Conservation (phyloP, 345 rosid genomes). For the Aegle marmelos region DNA sequence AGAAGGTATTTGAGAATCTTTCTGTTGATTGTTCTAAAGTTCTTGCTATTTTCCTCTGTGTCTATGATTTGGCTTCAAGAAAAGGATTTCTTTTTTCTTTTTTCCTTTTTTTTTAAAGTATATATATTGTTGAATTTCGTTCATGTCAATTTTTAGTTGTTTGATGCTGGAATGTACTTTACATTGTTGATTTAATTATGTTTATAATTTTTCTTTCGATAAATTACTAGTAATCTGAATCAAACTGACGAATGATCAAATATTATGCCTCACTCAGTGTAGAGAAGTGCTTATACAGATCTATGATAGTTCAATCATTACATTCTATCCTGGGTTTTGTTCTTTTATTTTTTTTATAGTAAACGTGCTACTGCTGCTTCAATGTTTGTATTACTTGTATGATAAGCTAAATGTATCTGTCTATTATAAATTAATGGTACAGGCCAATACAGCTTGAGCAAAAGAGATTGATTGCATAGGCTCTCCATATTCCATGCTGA, state of each 20-base stretch:
- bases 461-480: background rate
- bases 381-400: background rate
- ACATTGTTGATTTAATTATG: background rate
- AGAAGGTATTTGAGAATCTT: background rate
- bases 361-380: background rate
- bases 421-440: conserved; percentile 1
- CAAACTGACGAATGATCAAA: background rate
- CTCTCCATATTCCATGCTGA: background rate
- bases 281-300: background rate
- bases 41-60: background rate
- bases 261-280: background rate
- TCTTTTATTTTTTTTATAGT: background rate
- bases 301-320: background rate
- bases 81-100: background rate
- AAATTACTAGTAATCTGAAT: background rate
- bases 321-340: background rate
- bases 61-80: background rate
- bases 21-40: background rate
- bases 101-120: background rate
- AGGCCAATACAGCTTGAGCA: background rate
- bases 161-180: background rate
- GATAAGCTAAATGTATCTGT: background rate
- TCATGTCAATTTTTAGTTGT: background rate
- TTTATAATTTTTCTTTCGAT: background rate
- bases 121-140: background rate